These are phyloP conservation scores for Hagleromyces aurorensis DNA, from an alignment of 805 yeast genomes.

Conservation along the genomic window DNA sequence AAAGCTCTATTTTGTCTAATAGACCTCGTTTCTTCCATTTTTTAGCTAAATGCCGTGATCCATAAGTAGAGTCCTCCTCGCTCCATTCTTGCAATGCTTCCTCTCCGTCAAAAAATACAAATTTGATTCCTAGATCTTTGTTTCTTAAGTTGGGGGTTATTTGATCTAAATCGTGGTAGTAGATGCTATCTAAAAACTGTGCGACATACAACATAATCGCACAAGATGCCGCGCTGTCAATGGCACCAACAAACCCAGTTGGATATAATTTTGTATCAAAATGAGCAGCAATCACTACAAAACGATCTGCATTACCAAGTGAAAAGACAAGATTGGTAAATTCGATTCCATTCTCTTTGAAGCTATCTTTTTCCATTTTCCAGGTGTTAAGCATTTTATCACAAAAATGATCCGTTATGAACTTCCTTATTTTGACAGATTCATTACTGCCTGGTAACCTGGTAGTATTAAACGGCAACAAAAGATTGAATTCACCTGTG, in stretches of 20 bases:
- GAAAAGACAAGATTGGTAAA: slow-evolving; percentile 36
- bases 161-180: slow-evolving; percentile 5
- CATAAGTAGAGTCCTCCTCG: slow-evolving; percentile 45
- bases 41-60: slow-evolving; percentile 43
- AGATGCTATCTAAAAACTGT: slow-evolving; percentile 20
- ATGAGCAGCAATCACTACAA: slow-evolving; percentile 43
- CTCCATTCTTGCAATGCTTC: slow-evolving; percentile 52
- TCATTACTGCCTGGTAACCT: slow-evolving; percentile 38
- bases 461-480: slow-evolving; percentile 32
- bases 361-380: slow-evolving; percentile 30
- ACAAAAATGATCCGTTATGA: slow-evolving; percentile 31
- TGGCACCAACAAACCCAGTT: slow-evolving; percentile 52
- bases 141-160: slow-evolving; percentile 11
- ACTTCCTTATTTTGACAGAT: slow-evolving; percentile 33
- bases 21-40: slow-evolving; percentile 27
- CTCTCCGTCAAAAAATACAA: slow-evolving; percentile 54
- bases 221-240: slow-evolving; percentile 53
- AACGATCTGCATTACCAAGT: slow-evolving; percentile 20
- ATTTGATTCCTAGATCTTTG: slow-evolving; percentile 33
- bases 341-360: slow-evolving; percentile 30
- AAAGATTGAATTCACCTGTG: slow-evolving; percentile 7
- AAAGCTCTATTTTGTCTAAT: slow-evolving; percentile 34
- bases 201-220: slow-evolving; percentile 43
- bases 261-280: slow-evolving; percentile 45
- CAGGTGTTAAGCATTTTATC: slow-evolving; percentile 18